Percentiles rank a stretch among this genome's conserved stretches.
These are phyloP conservation scores for Phlyctochytrium planicorne DNA, from an alignment of 192 early-diverging fungal species.

Conservation along the genomic window DNA sequence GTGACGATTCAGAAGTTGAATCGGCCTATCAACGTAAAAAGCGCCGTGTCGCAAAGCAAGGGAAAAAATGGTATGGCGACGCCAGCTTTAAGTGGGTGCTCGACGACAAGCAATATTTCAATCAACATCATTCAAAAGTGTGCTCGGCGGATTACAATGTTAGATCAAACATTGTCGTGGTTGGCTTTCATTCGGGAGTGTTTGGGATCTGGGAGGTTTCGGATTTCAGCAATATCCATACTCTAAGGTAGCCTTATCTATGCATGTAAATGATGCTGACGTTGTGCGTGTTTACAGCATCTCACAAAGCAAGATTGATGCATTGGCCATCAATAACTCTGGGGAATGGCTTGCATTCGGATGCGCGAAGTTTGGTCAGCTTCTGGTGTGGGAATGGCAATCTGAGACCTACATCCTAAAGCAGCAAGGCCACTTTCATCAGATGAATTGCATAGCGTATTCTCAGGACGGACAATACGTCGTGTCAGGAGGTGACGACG, in stretches of 20 bases:
- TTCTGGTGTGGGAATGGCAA: constrained; percentile 99
- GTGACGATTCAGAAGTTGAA: constrained; percentile 44
- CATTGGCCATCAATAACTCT: constrained; percentile 81
- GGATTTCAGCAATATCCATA: constrained; percentile 90
- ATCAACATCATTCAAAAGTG: constrained; percentile 75
- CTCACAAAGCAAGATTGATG: constrained; percentile 87
- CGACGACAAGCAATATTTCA: constrained; percentile 69
- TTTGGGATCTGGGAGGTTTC: constrained; percentile 99
- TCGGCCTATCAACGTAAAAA: neutral
- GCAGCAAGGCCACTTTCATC: constrained; percentile 97
- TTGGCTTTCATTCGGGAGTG: constrained; percentile 89
- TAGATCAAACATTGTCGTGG: constrained; percentile 70
- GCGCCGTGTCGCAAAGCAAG: neutral
- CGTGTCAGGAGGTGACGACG: constrained; percentile 94
- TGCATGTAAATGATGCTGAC: neutral
- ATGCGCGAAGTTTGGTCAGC: constrained; percentile 85
- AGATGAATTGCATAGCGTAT: constrained; percentile 87
- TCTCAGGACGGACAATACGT: constrained; percentile 91
- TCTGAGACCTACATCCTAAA: constrained; percentile 98
- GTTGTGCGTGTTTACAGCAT: constrained; percentile 58
- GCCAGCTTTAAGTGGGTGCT: constrained; percentile 13
- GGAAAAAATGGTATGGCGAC: constrained; percentile 20
- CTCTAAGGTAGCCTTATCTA: constrained; percentile 90
- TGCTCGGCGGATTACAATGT: constrained; percentile 77
- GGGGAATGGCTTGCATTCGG: constrained; percentile 99